A percentile compares a stretch with the other conserved stretches of the same genome.
These are phyloP conservation scores for Fusarium redolens DNA, from an alignment of 2,329 filamentous ascomycete species.

Conservation along the genomic window DNA sequence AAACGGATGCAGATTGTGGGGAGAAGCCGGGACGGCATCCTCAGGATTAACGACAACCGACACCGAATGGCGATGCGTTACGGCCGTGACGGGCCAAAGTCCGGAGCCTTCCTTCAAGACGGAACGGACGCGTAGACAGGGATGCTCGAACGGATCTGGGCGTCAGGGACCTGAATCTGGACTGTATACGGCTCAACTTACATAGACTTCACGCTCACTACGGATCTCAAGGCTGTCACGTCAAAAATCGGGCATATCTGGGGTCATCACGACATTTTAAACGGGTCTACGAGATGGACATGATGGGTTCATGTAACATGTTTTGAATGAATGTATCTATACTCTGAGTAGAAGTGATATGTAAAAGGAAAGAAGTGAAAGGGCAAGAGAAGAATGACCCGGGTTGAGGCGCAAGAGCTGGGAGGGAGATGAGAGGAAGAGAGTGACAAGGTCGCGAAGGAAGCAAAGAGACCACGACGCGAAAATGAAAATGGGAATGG, in stretches of 20 bases:
- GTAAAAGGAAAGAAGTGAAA: slow-evolving; percentile 36
- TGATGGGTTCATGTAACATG: neutral
- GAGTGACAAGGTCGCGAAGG: neutral
- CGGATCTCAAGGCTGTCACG: neutral
- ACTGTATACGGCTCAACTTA: neutral
- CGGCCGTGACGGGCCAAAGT: slow-evolving; percentile 13
- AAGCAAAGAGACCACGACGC: neutral
- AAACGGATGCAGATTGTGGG: slow-evolving; percentile 22
- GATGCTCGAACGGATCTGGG: neutral
- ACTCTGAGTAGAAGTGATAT: slow-evolving; percentile 11
- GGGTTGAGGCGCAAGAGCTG: slow-evolving; percentile 2
- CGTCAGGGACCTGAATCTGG: neutral
- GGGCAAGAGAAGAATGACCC: slow-evolving; percentile 26
- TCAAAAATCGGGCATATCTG: neutral
- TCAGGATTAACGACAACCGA: slow-evolving; percentile 10
- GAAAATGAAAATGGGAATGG: slow-evolving; percentile 9
- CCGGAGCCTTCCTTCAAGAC: slow-evolving; percentile 12
- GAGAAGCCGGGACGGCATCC: slow-evolving; percentile 23
- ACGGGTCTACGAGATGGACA: neutral
- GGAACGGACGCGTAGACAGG: slow-evolving; percentile 12
- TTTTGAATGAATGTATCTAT: neutral
- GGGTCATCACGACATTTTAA: neutral
- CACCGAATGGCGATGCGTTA: slow-evolving; percentile 6
- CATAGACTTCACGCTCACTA: neutral
- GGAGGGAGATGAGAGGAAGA: slow-evolving; percentile 1